Evolutionary conservation across 495 filamentous ascomycete genomes (phyloP), one percentile per base, ranked within the genome.

Genomic region (Penicillium daleae): DNA sequence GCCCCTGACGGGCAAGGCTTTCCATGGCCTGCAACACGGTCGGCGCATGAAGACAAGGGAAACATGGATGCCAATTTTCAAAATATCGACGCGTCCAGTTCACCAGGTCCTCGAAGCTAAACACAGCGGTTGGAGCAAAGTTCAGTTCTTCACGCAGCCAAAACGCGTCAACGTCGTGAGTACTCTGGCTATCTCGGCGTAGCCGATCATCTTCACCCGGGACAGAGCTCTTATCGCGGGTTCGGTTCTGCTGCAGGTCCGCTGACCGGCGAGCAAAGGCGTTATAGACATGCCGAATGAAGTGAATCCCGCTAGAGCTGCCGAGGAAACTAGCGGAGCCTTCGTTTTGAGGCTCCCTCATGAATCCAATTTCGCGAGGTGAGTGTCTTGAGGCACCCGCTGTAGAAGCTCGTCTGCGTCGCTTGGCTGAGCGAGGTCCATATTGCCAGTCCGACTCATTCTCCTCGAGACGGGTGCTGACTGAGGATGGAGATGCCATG

Each of bases 301-400:
- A 81, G 55, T 82, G 74, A 17, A 83, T 82, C 2, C 81, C 81
- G 57, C 80, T 83, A n/a, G 75, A 80, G 53, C 80, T 83, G 22
- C 81, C 81, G 29, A 83, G 63, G 49, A 81, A 81, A 8, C 66
- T 77, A 22, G 75, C 75, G 21, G 75, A 77, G 1, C 70, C 70
- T 32, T 78, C 62, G 39, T 69, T 69, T 22, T 65, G 68, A 27
- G 72, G 66, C 54, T 77, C 76, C 53, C 76, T 71, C 76, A 79
- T 79, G 33, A 74, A 68, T 24, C 76, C 77, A 51, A 78, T 66
- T 44, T 79, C 77, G 44, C 76, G 77, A 35, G 68, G 72, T 40
- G 72, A 73, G 12, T 66, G 67, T 42, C 57, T 49, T 24, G 66
- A 61, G 8, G 63, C 62, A 2, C 49, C 64, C 2, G 66, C 52